These are phyloP conservation scores for Cicer bijugum DNA, from an alignment of 306 rosid genomes.

Conservation along the genomic window DNA sequence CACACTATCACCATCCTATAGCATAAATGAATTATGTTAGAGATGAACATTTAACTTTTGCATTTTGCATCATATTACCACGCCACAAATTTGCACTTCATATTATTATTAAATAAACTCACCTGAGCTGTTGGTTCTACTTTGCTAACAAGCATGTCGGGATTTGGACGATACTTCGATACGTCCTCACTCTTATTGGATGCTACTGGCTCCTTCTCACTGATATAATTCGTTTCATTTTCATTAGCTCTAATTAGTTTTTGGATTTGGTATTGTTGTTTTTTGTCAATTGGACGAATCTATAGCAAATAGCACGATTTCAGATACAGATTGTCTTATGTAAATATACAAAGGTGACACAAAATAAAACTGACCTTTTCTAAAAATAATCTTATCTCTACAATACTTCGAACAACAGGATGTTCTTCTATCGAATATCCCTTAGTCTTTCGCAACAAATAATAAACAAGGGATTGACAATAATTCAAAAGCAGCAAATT, in stretches of 20 bases:
- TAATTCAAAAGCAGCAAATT: conserved; percentile 75
- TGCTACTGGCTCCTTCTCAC: conserved; percentile 52
- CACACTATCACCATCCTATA: conserved; percentile 54
- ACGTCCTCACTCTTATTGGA: conserved; percentile 57
- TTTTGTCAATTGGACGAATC: conserved; percentile 89
- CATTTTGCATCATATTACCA: conserved; percentile 32
- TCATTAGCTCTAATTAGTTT: conserved; percentile 66
- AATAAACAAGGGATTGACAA: conserved; percentile 86
- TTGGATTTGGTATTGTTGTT: conserved; percentile 87
- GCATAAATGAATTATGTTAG: conserved; percentile 38
- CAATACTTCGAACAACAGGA: conserved; percentile 71
- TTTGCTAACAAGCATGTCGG: conserved; percentile 70
- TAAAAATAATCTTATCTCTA: conserved; percentile 79
- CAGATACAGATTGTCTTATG: background rate
- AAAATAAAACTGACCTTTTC: conserved; percentile 69
- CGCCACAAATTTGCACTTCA: background rate
- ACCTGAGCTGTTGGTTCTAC: conserved; percentile 56
- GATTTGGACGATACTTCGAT: conserved; percentile 82
- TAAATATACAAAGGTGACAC: background rate
- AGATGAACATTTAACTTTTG: background rate
- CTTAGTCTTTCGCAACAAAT: conserved; percentile 76
- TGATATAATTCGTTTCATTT: conserved; percentile 48
- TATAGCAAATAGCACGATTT: conserved; percentile 44
- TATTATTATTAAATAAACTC: conserved; percentile 12
- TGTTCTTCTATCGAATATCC: conserved; percentile 79